A percentile compares a stretch with the other conserved stretches of the same genome.
These are phyloP conservation scores for Pyrenophora tritici-repentis DNA, from an alignment of 2,329 filamentous ascomycete species.

Conservation along the genomic window DNA sequence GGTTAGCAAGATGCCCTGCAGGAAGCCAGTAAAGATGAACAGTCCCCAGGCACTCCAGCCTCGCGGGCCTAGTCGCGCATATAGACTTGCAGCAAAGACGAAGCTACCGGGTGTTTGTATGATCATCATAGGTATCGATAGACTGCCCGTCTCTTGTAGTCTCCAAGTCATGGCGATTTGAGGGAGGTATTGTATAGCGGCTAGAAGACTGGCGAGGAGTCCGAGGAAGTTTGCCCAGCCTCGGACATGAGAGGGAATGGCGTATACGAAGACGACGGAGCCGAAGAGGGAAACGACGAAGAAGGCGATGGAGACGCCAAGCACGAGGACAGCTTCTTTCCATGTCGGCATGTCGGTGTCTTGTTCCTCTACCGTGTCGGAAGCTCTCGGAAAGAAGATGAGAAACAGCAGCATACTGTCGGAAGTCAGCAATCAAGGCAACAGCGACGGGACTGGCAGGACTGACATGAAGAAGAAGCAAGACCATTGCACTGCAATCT, in stretches of 20 bases:
- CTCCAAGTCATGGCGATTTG: constrained; percentile 92
- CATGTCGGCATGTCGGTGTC: constrained; percentile 58
- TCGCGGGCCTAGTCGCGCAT: constrained; percentile 73
- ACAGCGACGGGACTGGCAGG: background rate
- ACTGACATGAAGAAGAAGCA: constrained; percentile 87
- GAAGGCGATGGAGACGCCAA: constrained; percentile 73
- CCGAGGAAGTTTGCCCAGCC: constrained; percentile 87
- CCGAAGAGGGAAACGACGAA: constrained; percentile 71
- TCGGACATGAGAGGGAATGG: constrained; percentile 67
- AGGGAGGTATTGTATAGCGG: constrained; percentile 88
- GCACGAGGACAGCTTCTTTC: constrained; percentile 78
- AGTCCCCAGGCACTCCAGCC: constrained; percentile 98
- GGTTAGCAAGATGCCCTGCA: constrained; percentile 79
- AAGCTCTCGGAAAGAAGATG: constrained; percentile 73
- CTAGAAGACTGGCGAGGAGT: constrained; percentile 75
- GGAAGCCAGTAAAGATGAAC: constrained; percentile 79
- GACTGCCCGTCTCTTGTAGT: constrained; percentile 82
- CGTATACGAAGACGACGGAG: constrained; percentile 68
- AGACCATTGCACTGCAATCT: constrained; percentile 89
- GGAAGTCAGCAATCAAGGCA: constrained; percentile 14
- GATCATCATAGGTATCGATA: constrained; percentile 97
- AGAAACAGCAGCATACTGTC: constrained; percentile 87
- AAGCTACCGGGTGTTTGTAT: constrained; percentile 95
- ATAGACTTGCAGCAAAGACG: constrained; percentile 84
- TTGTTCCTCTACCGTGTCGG: constrained; percentile 33